Conservation (phyloP, 2,329 filamentous ascomycete genomes). For the Aspergillus alliaceus region DNA sequence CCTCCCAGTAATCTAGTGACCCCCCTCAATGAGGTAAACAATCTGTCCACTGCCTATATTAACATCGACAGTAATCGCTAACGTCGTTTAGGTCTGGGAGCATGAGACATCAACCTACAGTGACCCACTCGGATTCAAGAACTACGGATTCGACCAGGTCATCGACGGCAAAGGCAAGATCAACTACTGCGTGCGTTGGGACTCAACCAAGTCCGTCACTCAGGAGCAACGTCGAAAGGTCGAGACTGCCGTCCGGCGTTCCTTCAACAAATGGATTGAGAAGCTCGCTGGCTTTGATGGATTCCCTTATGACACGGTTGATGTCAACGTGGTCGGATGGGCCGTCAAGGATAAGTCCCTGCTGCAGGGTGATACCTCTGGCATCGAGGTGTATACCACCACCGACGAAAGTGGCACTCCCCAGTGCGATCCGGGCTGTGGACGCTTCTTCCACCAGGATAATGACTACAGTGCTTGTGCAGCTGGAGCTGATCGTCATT, state of each 20-base stretch:
- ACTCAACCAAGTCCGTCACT: slow-evolving; percentile 9
- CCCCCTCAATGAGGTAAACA: slow-evolving; percentile 12
- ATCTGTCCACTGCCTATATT: too few relatives aligned
- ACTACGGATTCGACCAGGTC: slow-evolving; percentile 19
- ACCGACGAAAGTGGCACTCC: slow-evolving; percentile 13
- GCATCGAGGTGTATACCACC: slow-evolving; percentile 14
- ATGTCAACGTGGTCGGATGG: slow-evolving; percentile 15
- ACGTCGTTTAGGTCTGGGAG: slow-evolving; percentile 20
- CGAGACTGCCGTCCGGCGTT: slow-evolving; percentile 8
- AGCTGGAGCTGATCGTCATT: slow-evolving; percentile 12
- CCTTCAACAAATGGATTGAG: slow-evolving; percentile 16
- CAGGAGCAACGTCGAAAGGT: slow-evolving; percentile 8
- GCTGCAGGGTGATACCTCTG: slow-evolving; percentile 13
- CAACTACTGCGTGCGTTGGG: slow-evolving; percentile 21
- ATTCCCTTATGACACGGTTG: slow-evolving; percentile 15
- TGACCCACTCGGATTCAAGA: slow-evolving; percentile 14
- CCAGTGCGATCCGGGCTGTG: slow-evolving; percentile 13
- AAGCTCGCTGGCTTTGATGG: slow-evolving; percentile 15
- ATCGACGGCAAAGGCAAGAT: slow-evolving; percentile 13
- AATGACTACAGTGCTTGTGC: slow-evolving; percentile 12
- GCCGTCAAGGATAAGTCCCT: slow-evolving; percentile 12
- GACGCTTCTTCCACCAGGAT: slow-evolving; percentile 17
- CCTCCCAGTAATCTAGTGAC: slow-evolving; percentile 14
- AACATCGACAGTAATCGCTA: too few relatives aligned
- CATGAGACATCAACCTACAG: slow-evolving; percentile 14